A percentile compares a stretch with the other conserved stretches of the same genome.
These are phyloP conservation scores for Tothia fuscella DNA, from an alignment of 2,329 filamentous ascomycete genomes.

Conservation along the genomic window DNA sequence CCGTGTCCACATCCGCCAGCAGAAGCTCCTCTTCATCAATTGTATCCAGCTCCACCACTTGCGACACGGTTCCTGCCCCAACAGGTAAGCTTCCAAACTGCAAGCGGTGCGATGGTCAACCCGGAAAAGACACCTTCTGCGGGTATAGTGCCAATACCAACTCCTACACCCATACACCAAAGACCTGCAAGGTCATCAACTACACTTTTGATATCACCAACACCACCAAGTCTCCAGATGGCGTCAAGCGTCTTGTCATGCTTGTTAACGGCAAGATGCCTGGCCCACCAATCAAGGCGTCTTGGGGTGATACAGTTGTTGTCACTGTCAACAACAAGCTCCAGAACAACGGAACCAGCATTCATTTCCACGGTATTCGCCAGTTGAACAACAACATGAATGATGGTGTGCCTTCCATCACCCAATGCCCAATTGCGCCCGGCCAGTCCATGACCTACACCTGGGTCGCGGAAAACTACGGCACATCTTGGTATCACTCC, in stretches of 20 bases:
- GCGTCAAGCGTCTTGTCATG: conserved; percentile 6
- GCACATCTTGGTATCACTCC: conserved; percentile 33
- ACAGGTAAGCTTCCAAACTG: conserved; percentile 8
- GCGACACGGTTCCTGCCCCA: not conserved
- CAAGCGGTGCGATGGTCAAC: conserved; percentile 9
- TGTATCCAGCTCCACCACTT: not conserved
- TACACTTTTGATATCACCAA: conserved; percentile 10
- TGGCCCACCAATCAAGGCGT: conserved; percentile 10
- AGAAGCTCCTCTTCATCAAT: not conserved
- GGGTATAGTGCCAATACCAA: conserved; percentile 3
- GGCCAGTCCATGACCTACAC: conserved; percentile 19
- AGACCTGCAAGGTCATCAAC: conserved; percentile 10
- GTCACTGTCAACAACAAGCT: conserved; percentile 12
- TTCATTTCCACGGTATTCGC: conserved; percentile 12
- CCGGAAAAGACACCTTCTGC: conserved; percentile 7
- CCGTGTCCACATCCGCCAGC: not conserved
- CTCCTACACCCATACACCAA: conserved; percentile 8
- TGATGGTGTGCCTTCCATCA: conserved; percentile 12
- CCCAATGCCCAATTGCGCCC: conserved; percentile 12
- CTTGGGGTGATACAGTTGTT: conserved; percentile 13
- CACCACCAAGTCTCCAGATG: conserved; percentile 10
- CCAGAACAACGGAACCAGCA: conserved; percentile 10
- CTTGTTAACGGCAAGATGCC: conserved; percentile 11
- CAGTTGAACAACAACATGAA: conserved; percentile 10
- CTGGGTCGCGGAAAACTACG: conserved; percentile 29